Percentiles rank a stretch among this genome's conserved stretches.
phyloP scores from a whole-genome alignment of 2,329 filamentous ascomycete genomes.

The Colletotrichum sp. region DNA sequence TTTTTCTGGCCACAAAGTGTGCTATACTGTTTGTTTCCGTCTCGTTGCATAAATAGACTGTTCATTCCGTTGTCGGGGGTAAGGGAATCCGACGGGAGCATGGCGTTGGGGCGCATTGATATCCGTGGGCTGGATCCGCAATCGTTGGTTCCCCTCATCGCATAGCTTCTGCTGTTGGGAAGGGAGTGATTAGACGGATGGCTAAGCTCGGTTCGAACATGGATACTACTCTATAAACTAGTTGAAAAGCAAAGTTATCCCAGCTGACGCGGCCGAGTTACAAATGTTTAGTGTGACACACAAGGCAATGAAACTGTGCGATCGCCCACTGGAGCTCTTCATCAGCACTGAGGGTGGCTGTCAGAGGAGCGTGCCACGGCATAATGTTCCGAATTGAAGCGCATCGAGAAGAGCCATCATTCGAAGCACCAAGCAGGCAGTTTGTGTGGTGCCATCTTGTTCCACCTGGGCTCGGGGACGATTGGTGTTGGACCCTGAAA shows the following conservation, averaged over 20 bases:
- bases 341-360: not conserved
- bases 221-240: not conserved
- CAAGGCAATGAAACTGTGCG: not conserved
- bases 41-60: slow-evolving; percentile 19
- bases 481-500: not conserved
- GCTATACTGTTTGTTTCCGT: not conserved
- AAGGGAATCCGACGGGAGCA: slow-evolving; percentile 1
- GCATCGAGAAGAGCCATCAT: not conserved
- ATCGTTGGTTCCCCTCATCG: not conserved
- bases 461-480: not conserved
- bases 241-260: not conserved
- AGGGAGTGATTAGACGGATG: not conserved
- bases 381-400: not conserved
- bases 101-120: slow-evolving; percentile 21
- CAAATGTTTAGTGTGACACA: not conserved
- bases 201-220: not conserved
- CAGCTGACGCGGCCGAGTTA: not conserved
- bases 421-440: not conserved
- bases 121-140: slow-evolving; percentile 20
- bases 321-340: not conserved
- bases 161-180: not conserved
- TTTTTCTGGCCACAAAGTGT: not conserved
- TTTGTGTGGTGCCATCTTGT: not conserved
- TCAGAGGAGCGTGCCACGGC: not conserved
- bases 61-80: slow-evolving; percentile 2